Conservation (phyloP, 805 yeast species). For the Candida boidinii region DNA sequence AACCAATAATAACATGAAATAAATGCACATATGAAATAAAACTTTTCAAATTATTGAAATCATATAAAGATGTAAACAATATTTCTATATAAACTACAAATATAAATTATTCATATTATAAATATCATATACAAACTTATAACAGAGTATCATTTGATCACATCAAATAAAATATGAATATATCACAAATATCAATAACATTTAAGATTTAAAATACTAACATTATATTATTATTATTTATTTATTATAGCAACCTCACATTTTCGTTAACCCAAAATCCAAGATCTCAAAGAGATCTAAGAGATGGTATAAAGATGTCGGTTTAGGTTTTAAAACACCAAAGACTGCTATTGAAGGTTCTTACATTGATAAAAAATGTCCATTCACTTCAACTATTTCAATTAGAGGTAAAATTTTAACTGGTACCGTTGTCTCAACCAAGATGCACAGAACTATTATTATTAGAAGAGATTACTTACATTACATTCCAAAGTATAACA, state of each 20-base stretch:
- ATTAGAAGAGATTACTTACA: slow-evolving; percentile 99
- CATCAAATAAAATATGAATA: not conserved
- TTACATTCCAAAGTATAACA: slow-evolving; percentile 99
- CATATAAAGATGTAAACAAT: too few species aligned
- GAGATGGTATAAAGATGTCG: slow-evolving; percentile 99
- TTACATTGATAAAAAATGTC: slow-evolving; percentile 99
- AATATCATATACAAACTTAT: not conserved
- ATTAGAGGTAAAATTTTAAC: slow-evolving; percentile 99
- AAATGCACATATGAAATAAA: too few species aligned
- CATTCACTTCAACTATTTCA: slow-evolving; percentile 93
- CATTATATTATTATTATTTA: slow-evolving; percentile 1
- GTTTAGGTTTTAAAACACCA: slow-evolving; percentile 99
- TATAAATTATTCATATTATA: not conserved
- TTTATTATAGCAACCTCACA: slow-evolving; percentile 88
- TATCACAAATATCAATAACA: not conserved
- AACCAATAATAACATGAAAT: too few species aligned
- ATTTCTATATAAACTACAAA: too few species aligned
- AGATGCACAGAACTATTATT: slow-evolving; percentile 99
- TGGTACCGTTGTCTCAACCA: slow-evolving; percentile 99
- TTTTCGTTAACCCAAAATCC: slow-evolving; percentile 99
- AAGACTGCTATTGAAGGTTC: slow-evolving; percentile 96
- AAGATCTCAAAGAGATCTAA: slow-evolving; percentile 97
- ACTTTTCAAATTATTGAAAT: too few species aligned
- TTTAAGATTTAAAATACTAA: slow-evolving; percentile 1
- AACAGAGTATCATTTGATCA: not conserved